phyloP scores from a whole-genome alignment of 2,329 filamentous ascomycete species.

The Sphaerulina musiva region DNA sequence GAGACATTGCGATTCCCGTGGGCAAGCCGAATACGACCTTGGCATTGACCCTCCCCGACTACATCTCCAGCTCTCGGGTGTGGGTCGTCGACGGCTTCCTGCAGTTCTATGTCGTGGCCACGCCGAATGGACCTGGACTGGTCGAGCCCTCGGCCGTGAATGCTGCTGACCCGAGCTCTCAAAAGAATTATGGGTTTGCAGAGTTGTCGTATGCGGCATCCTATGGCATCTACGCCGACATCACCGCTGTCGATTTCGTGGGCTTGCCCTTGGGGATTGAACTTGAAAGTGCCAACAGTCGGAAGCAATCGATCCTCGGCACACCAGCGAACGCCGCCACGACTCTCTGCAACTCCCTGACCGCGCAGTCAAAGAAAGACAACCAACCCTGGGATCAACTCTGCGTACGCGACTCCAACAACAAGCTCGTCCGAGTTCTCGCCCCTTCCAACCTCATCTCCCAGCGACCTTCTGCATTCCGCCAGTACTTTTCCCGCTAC shows the following conservation, averaged over 20 bases:
- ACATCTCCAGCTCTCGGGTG: constrained; percentile 39
- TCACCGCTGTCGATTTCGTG: constrained; percentile 30
- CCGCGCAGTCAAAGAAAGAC: constrained; percentile 49
- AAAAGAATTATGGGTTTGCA: constrained; percentile 39
- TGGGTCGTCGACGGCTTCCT: constrained; percentile 44
- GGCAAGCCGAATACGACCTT: constrained; percentile 34
- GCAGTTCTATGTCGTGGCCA: constrained; percentile 40
- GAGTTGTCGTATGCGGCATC: constrained; percentile 43
- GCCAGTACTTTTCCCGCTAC: constrained; percentile 47
- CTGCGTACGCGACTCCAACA: constrained; percentile 38
- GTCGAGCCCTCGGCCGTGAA: constrained; percentile 46
- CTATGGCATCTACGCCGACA: constrained; percentile 42
- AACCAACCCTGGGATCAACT: constrained; percentile 56
- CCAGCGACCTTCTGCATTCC: constrained; percentile 43
- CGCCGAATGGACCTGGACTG: constrained; percentile 33
- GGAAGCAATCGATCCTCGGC: constrained; percentile 49
- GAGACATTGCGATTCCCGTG: constrained; percentile 39
- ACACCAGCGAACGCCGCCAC: constrained; percentile 52
- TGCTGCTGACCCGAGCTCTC: constrained; percentile 37
- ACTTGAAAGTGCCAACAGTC: constrained; percentile 45
- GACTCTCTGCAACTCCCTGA: constrained; percentile 48
- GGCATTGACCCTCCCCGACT: constrained; percentile 38
- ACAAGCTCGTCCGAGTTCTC: constrained; percentile 38
- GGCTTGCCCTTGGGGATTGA: constrained; percentile 47
- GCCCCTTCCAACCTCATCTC: constrained; percentile 40